Conservation (phyloP, 352 stramenopile species). For the Phytophthora boehmeriae region DNA sequence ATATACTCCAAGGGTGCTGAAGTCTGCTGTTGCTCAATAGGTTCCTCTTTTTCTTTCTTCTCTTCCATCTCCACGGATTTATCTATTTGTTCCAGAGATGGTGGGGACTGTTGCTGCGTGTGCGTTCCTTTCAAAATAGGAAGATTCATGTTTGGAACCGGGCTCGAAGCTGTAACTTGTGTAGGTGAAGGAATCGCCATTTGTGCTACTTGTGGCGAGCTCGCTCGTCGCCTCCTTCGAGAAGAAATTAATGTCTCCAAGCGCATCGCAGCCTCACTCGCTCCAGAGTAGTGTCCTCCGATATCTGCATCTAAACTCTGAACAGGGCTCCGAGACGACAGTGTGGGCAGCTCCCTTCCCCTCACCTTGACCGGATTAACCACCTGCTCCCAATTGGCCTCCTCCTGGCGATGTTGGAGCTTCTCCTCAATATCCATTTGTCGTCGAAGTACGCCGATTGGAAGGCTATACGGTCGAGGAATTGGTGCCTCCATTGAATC, state of each 20-base stretch:
- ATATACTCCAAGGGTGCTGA: too few species aligned
- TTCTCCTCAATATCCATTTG: conserved; percentile 7
- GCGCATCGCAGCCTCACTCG: conserved; percentile 18
- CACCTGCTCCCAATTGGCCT: conserved; percentile 1
- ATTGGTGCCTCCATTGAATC: background rate
- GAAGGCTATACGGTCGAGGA: background rate
- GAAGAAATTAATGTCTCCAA: conserved; percentile 31
- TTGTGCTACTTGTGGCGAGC: background rate
- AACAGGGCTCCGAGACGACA: conserved; percentile 25
- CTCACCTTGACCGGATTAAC: conserved; percentile 3
- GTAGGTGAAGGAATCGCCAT: background rate
- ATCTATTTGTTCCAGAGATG: background rate
- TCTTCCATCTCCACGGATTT: conserved; percentile 9
- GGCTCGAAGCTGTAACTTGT: background rate
- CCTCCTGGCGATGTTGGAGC: background rate
- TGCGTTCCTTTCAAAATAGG: background rate
- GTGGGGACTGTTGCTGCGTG: background rate
- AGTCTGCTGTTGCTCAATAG: background rate
- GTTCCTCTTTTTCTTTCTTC: conserved; percentile 22
- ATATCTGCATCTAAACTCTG: conserved; percentile 22
- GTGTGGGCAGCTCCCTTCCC: conserved; percentile 20
- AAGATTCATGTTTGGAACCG: background rate
- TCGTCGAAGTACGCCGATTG: background rate
- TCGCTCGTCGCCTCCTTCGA: conserved; percentile 20
- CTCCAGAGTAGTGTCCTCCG: conserved; percentile 4